Evolutionary conservation across 768 basidiomycete species (phyloP), one percentile per base, ranked within the genome.

Genomic region (Termitomyces sp.): DNA sequence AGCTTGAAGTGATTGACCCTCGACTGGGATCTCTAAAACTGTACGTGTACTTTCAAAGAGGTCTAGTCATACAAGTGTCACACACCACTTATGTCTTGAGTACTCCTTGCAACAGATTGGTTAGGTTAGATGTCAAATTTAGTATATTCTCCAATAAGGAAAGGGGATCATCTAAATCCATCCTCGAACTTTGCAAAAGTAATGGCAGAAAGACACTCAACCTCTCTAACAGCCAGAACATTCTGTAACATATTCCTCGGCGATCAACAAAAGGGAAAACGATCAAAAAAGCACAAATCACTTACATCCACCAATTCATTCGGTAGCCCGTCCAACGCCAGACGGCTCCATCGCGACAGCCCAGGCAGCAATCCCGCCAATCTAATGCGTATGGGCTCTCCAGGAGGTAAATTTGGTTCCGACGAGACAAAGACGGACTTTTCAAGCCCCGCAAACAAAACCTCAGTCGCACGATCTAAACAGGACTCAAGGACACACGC

Each of bases 281-380:
- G 13, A 22, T 16, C 32, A 47, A 46, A 53, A 22, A 12, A 15
- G 54, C 18, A 44, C 40, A 38, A 36, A 40, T 44, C 7, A 80
- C 89, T 69, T 65, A 92, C 93, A 73, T 94, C 91, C 25, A 92
- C 80, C 59, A 93, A 72, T 66, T 89, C 90, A 66, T 91, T 92
- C 33, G 89, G 91, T 52, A 86, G 66, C 16, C 80, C 81, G 58
- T 83, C 78, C 60, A 93, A 66, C 36, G 85, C 85, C 54, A 83
- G 54, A 58, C 81, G 81, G 62, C 85, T 86, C 91, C 93, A 94
- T 53, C 83, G 74, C 52, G 88, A 84, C 39, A 97, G 71, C 1
- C 83, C 88, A 4, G 94, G 94, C 27, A 98, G 70, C 60, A 96
- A 70, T 5, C 86, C 84, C 13, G 92, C 95, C 13, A 97, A 68